A percentile compares a stretch with the other conserved stretches of the same genome.
These are phyloP conservation scores for Paecilomyces sp. DNA, from an alignment of 2,329 filamentous ascomycete genomes.

Conservation along the genomic window DNA sequence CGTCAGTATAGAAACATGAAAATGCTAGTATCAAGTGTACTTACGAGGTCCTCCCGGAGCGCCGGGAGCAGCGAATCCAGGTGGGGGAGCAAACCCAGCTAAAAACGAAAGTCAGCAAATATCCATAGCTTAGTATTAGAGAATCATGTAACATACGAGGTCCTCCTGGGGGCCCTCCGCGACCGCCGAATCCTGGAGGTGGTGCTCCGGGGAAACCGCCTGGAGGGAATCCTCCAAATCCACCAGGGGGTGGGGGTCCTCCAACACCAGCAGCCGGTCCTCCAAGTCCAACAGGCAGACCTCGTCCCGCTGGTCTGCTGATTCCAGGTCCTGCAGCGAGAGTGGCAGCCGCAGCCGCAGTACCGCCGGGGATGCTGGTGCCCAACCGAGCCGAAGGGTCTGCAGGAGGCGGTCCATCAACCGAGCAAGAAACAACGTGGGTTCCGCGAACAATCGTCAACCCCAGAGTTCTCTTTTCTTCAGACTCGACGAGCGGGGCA, in stretches of 20 bases:
- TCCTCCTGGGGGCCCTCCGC: conserved; percentile 44
- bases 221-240: conserved; percentile 43
- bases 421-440: conserved; percentile 88
- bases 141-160: conserved; percentile 41
- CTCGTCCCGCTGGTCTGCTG: conserved; percentile 82
- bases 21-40: conserved; percentile 17
- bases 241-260: conserved; percentile 60
- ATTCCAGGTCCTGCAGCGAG: conserved; percentile 82
- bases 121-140: neutral
- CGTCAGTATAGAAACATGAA: conserved; percentile 1
- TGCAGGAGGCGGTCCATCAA: conserved; percentile 90
- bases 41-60: conserved; percentile 37
- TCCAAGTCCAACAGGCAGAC: conserved; percentile 72
- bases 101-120: conserved; percentile 11
- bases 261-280: conserved; percentile 86
- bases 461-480: conserved; percentile 96
- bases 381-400: conserved; percentile 88
- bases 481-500: conserved; percentile 68
- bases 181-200: conserved; percentile 44
- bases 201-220: conserved; percentile 48
- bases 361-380: conserved; percentile 61
- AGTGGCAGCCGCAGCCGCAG: conserved; percentile 52
- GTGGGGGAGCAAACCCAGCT: conserved; percentile 43
- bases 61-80: conserved; percentile 39
- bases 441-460: conserved; percentile 91